These are phyloP conservation scores for Eutypella sp. DNA, from an alignment of 2,329 filamentous ascomycete genomes.

Conservation along the genomic window DNA sequence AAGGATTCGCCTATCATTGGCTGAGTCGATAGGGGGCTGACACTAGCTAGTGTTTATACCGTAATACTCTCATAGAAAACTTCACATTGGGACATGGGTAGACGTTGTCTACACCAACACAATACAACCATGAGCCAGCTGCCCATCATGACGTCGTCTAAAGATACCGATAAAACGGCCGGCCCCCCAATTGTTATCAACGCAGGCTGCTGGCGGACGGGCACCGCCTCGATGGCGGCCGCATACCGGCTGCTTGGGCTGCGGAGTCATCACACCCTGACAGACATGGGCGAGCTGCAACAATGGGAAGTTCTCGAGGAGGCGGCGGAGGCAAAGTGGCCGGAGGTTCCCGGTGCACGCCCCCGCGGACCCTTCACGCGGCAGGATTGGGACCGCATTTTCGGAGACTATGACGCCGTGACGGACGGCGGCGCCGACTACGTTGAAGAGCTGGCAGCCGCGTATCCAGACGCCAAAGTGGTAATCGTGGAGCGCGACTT, in stretches of 20 bases:
- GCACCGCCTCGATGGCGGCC: not conserved
- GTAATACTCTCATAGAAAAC: no score
- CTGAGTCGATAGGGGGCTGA: no score
- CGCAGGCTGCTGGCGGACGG: not conserved
- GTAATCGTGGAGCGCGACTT: slow-evolving; percentile 12
- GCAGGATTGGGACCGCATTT: slow-evolving; percentile 8
- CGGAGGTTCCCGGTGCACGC: not conserved
- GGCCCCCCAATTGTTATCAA: slow-evolving; percentile 40
- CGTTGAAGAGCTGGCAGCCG: slow-evolving; percentile 5
- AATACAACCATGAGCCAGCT: no score
- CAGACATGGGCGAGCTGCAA: slow-evolving; percentile 1
- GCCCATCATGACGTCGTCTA: no score
- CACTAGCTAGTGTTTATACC: no score
- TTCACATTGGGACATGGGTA: no score
- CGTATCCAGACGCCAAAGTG: slow-evolving; percentile 13
- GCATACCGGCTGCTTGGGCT: not conserved
- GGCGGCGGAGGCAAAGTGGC: slow-evolving; percentile 7
- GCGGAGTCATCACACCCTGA: not conserved
- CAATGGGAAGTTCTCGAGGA: slow-evolving; percentile 6
- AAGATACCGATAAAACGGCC: slow-evolving; percentile 15
- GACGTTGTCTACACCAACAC: no score
- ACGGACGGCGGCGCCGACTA: slow-evolving; percentile 11
- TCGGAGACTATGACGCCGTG: slow-evolving; percentile 10
- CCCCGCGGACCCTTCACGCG: slow-evolving; percentile 2
- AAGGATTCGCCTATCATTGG: no score